These are phyloP conservation scores for Graphium sp. DNA, from an alignment of 2,329 filamentous ascomycete species.

Conservation along the genomic window DNA sequence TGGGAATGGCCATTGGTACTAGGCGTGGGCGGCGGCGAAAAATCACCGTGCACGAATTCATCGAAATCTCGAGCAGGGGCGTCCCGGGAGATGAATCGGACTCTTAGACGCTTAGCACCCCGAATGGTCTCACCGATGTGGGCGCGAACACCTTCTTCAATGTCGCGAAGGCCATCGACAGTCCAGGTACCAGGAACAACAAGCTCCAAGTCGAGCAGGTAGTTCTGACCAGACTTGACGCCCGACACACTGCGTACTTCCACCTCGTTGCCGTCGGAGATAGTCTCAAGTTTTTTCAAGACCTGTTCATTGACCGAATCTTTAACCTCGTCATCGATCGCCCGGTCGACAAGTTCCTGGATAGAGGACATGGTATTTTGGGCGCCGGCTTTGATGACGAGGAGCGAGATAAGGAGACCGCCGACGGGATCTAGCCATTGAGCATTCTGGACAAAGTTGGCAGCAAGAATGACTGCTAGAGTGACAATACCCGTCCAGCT, in stretches of 20 bases:
- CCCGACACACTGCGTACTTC: constrained; percentile 69
- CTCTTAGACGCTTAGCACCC: constrained; percentile 66
- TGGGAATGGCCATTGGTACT: no score
- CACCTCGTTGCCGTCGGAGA: constrained; percentile 38
- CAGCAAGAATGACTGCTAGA: constrained; percentile 72
- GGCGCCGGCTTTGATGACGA: constrained; percentile 84
- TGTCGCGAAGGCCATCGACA: constrained; percentile 47
- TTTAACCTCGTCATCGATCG: constrained; percentile 74
- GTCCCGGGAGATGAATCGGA: constrained; percentile 66
- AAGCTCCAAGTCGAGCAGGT: constrained; percentile 78
- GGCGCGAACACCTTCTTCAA: constrained; percentile 61
- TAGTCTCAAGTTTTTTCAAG: constrained; percentile 33
- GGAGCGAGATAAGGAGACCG: constrained; percentile 76
- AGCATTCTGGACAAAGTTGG: constrained; percentile 71
- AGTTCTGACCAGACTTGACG: constrained; percentile 93
- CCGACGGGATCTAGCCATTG: constrained; percentile 91
- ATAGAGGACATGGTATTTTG: constrained; percentile 71
- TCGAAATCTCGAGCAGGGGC: constrained; percentile 40
- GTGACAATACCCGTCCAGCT: constrained; percentile 91
- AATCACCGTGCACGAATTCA: constrained; percentile 57
- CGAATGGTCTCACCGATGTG: constrained; percentile 61
- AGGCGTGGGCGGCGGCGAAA: constrained; percentile 23
- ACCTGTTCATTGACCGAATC: constrained; percentile 51
- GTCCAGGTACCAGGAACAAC: constrained; percentile 65
- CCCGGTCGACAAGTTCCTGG: constrained; percentile 78